A percentile compares a stretch with the other conserved stretches of the same genome.
Evolutionary conservation across 169 alveolate genomes (phyloP).

Genomic region (Eimeria sp.): DNA sequence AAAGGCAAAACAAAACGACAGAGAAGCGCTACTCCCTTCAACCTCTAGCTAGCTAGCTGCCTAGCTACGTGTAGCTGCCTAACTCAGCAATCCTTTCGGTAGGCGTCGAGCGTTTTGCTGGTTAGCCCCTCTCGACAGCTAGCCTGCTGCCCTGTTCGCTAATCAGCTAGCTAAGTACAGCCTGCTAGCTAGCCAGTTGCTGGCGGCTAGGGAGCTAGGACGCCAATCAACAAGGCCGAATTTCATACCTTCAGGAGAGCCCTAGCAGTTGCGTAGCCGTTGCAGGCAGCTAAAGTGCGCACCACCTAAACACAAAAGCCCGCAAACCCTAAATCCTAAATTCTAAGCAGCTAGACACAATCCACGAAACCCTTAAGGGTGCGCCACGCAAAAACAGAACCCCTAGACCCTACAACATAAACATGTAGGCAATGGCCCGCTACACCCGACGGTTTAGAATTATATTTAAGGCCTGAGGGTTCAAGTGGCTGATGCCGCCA

Average conservation of each 20-base stretch:
- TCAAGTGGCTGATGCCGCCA: no score
- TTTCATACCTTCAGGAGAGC: constrained; percentile 27
- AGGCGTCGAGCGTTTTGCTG: no score
- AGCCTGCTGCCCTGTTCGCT: neutral
- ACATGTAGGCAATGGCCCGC: neutral
- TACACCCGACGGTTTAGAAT: no score
- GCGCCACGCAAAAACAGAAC: neutral
- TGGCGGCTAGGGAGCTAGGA: neutral
- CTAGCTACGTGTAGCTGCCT: no score
- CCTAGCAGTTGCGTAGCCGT: constrained; percentile 70
- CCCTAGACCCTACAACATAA: neutral
- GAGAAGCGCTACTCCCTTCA: neutral
- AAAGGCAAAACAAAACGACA: neutral
- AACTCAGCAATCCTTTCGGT: no score
- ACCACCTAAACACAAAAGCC: constrained; percentile 5
- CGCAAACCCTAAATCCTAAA: constrained; percentile 3
- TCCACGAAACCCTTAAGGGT: neutral
- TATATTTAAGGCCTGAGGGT: no score
- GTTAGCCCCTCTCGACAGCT: neutral
- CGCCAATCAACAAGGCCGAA: neutral
- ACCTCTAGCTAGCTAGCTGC: no score
- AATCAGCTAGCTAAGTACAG: constrained; percentile 2
- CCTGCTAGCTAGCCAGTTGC: constrained; percentile 4
- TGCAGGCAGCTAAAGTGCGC: constrained; percentile 20
- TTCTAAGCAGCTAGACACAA: neutral